Conservation (phyloP, 352 stramenopile genomes). For the Hyphochytrium catenoides region DNA sequence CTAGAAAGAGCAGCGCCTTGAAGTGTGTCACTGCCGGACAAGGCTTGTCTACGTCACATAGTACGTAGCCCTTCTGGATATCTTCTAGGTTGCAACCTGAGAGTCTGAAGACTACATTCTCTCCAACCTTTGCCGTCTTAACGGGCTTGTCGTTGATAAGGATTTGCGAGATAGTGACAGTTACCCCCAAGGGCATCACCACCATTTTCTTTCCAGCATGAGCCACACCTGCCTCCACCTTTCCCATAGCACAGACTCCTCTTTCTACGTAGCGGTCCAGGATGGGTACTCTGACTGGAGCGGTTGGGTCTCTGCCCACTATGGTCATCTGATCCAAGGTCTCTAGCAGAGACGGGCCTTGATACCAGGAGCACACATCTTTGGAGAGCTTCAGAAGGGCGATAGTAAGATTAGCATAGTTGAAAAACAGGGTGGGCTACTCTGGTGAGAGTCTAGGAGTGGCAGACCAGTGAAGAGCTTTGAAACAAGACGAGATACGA, state of each 20-base stretch:
- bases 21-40: slow-evolving; percentile 47
- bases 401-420: too few species aligned
- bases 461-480: too few species aligned
- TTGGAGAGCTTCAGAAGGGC: too few species aligned
- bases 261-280: slow-evolving; percentile 91
- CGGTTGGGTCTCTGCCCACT: slow-evolving; percentile 57
- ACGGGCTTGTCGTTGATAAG: slow-evolving; percentile 83
- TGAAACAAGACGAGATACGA: too few species aligned
- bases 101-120: slow-evolving; percentile 93
- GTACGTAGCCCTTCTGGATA: slow-evolving; percentile 30
- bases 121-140: slow-evolving; percentile 76
- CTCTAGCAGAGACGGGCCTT: slow-evolving; percentile 74
- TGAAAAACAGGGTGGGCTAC: too few species aligned
- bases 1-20: slow-evolving; percentile 76
- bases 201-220: slow-evolving; percentile 73
- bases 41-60: slow-evolving; percentile 15
- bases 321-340: slow-evolving; percentile 80
- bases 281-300: slow-evolving; percentile 79
- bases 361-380: slow-evolving; percentile 78
- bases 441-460: too few species aligned
- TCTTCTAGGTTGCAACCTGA: slow-evolving; percentile 52
- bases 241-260: slow-evolving; percentile 88
- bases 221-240: slow-evolving; percentile 87
- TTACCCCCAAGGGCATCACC: slow-evolving; percentile 75
- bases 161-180: slow-evolving; percentile 35